Conservation (phyloP, 208 protist species). For the Leishmania braziliensis region DNA sequence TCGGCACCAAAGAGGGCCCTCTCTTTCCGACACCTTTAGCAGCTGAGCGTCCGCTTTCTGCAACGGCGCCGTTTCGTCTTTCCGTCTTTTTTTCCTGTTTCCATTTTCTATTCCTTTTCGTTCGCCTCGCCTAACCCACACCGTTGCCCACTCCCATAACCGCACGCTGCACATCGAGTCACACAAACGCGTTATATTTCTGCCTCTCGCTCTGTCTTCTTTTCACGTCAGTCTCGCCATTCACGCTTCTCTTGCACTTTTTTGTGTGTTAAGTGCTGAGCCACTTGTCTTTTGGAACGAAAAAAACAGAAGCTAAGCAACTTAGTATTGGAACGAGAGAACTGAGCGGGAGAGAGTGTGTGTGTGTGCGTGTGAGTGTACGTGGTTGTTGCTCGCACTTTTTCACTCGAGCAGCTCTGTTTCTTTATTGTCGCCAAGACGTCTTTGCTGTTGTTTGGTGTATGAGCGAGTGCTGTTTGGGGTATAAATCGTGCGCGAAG, state of each 20-base stretch:
- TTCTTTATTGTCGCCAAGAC: too few relatives aligned
- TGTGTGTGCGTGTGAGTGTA: background rate
- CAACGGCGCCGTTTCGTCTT: background rate
- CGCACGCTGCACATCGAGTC: background rate
- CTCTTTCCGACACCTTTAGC: background rate
- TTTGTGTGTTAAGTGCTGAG: background rate
- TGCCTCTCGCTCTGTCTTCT: background rate
- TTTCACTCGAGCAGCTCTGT: too few relatives aligned
- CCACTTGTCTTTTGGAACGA: background rate
- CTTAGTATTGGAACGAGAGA: background rate
- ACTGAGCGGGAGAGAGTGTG: background rate
- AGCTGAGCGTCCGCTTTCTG: background rate
- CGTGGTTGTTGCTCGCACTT: too few relatives aligned
- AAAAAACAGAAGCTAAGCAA: background rate
- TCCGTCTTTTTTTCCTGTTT: slow-evolving; percentile 3
- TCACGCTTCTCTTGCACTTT: background rate
- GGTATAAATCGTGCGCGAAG: too few relatives aligned
- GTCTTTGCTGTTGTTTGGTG: too few relatives aligned
- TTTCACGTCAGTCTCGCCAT: background rate
- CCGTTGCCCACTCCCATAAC: background rate
- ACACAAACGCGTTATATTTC: background rate
- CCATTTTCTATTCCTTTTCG: slow-evolving; percentile 3
- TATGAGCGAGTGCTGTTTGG: too few relatives aligned
- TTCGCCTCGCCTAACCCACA: background rate
- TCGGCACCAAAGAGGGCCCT: background rate